Evolutionary conservation across 2,329 filamentous ascomycete species (phyloP).

Genomic region (Sordariomycetes sp.): DNA sequence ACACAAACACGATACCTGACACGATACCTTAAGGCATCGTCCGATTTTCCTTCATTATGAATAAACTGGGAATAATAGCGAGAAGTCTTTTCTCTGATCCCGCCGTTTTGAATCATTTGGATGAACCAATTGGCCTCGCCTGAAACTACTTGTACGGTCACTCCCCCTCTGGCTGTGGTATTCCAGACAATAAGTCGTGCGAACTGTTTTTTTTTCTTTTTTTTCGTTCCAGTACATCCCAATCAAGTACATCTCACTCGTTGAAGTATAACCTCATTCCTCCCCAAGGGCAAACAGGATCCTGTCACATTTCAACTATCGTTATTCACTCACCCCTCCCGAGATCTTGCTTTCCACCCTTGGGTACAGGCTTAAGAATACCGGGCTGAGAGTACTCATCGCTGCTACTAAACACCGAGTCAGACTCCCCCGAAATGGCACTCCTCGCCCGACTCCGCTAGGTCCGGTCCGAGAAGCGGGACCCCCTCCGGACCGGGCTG

Average conservation of each 20-base stretch:
- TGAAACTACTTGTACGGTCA: too few species aligned
- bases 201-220: not conserved
- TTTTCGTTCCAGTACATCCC: not conserved
- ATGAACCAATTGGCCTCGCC: too few species aligned
- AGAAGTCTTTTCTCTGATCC: too few species aligned
- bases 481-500: not conserved
- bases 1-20: too few species aligned
- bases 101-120: too few species aligned
- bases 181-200: not conserved
- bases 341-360: not conserved
- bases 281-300: not conserved
- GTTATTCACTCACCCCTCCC: not conserved
- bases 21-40: too few species aligned
- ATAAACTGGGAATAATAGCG: too few species aligned
- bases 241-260: not conserved
- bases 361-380: not conserved
- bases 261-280: not conserved
- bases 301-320: not conserved
- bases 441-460: slow-evolving; percentile 1
- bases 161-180: not conserved
- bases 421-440: slow-evolving; percentile 3
- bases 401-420: not conserved
- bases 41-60: too few species aligned
- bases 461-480: not conserved
- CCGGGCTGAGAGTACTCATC: not conserved